These are phyloP conservation scores for Monosporascus sp. DNA, from an alignment of 2,329 filamentous ascomycete species.

Conservation along the genomic window DNA sequence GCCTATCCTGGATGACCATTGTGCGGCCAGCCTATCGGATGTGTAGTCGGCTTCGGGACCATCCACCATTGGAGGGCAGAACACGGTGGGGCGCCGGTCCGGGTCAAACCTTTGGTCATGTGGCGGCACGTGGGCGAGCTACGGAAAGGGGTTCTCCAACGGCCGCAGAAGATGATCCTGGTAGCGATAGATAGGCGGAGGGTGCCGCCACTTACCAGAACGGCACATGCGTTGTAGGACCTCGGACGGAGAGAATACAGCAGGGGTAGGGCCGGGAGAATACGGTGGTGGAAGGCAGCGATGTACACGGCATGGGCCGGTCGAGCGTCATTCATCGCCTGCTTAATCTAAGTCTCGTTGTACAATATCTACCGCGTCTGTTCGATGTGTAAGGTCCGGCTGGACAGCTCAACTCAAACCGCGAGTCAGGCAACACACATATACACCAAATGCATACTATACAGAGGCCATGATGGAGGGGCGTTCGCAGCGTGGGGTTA, in stretches of 20 bases:
- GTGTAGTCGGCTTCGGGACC: background rate
- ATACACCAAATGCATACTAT: background rate
- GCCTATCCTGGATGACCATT: background rate
- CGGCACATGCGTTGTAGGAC: too few species aligned
- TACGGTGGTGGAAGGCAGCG: too few species aligned
- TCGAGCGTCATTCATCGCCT: too few species aligned
- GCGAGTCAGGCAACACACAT: background rate
- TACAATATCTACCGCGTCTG: too few species aligned
- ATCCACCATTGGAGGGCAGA: background rate
- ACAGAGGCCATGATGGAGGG: background rate
- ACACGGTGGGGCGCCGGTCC: background rate
- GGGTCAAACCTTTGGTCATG: background rate
- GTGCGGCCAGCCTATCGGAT: background rate
- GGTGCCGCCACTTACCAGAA: too few species aligned
- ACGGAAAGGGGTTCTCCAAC: too few species aligned
- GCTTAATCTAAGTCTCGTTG: background rate
- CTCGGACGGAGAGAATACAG: too few species aligned
- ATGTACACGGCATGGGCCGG: too few species aligned
- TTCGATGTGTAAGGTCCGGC: background rate
- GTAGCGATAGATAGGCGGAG: too few species aligned
- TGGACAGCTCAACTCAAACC: background rate
- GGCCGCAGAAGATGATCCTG: too few species aligned
- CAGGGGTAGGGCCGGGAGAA: too few species aligned
- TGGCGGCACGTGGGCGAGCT: background rate
- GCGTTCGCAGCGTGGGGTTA: background rate